Conservation (phyloP, 306 rosid species). For the Ziziphus jujuba region DNA sequence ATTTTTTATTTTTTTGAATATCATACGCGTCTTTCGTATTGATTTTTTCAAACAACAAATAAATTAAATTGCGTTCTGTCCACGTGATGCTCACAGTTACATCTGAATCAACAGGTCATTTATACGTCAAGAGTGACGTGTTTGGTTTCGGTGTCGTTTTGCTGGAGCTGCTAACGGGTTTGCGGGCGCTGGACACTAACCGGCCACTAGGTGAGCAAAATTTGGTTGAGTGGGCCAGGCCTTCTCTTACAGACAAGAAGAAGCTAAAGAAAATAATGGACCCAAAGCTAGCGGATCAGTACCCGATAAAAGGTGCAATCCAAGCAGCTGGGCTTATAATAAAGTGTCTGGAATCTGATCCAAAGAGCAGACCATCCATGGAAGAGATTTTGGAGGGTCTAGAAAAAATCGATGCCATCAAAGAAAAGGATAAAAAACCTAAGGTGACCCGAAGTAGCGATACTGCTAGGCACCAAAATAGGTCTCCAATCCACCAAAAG, state of each 20-base stretch:
- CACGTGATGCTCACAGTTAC: not conserved
- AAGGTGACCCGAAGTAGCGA: too few species aligned
- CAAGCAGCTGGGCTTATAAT: slow-evolving; percentile 43
- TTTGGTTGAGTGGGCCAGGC: slow-evolving; percentile 46
- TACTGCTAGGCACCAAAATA: not conserved
- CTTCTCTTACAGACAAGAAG: slow-evolving; percentile 41
- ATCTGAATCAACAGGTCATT: slow-evolving; percentile 52
- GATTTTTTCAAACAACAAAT: too few species aligned
- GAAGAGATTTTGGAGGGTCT: slow-evolving; percentile 42
- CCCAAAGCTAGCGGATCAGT: slow-evolving; percentile 30
- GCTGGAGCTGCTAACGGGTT: slow-evolving; percentile 70
- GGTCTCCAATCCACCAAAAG: slow-evolving; percentile 12
- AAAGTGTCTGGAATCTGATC: slow-evolving; percentile 59
- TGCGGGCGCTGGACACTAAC: slow-evolving; percentile 46
- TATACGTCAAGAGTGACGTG: slow-evolving; percentile 82
- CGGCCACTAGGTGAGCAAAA: slow-evolving; percentile 28
- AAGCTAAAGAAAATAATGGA: slow-evolving; percentile 55
- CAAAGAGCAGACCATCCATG: slow-evolving; percentile 65
- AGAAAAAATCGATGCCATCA: slow-evolving; percentile 28
- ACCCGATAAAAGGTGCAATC: slow-evolving; percentile 43
- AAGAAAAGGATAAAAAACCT: slow-evolving; percentile 22
- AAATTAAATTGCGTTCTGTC: too few species aligned
- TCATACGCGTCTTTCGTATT: too few species aligned
- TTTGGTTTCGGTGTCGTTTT: slow-evolving; percentile 89
- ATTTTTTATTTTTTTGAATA: too few species aligned